Evolutionary conservation across 345 rosid species (phyloP), one percentile per base, ranked within the genome.

Genomic region (Salix udensis): DNA sequence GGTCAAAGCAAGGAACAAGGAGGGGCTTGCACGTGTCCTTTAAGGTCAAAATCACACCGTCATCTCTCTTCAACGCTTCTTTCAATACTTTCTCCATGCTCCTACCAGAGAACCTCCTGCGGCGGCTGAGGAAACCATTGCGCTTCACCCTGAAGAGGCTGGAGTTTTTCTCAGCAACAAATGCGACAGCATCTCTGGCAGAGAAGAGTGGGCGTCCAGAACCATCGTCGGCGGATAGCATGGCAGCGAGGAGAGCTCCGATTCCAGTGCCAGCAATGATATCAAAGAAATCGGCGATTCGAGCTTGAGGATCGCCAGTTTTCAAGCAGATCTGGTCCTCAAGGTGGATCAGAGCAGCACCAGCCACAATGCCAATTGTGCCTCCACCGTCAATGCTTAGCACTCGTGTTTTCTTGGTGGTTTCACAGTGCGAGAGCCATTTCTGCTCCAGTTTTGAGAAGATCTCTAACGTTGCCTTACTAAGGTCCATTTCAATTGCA

Each of bases 351-450:
- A 96, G 81, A 70, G 91, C 65, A 64, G 92, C 85, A 12, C 86
- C 92, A 55, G 98, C 88, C 44, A 91, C 89, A 87, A 88, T 86
- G 91, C 83, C 79, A 53, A 89, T 76, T 78, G 92, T 86, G 48
- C 94, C 90, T 48, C 97, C 98, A 31, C 98, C 97, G 84, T 96
- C 99, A 74, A 96, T 91, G 88, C 93, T 84, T 61, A 96, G 97
- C 71, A 93, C 73, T 15, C 96, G 89, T 6, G 90, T 89, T 84
- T 88, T 89, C 86, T 83, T 87, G 58, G 84, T 6, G 74, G 83
- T 62, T 40, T 88, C 92, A 79, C 91, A 95, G 87, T 93, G 97
- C 24, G 97, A 91, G 44, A 95, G 91, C 97, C 94, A 93, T 84
- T 93, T 86, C 74, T 89, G 97, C 83, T 96, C 99, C 3, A 96